Base-by-base conservation (phyloP, 2,329 filamentous ascomycete species). In the Alternaria postmessia region DNA sequence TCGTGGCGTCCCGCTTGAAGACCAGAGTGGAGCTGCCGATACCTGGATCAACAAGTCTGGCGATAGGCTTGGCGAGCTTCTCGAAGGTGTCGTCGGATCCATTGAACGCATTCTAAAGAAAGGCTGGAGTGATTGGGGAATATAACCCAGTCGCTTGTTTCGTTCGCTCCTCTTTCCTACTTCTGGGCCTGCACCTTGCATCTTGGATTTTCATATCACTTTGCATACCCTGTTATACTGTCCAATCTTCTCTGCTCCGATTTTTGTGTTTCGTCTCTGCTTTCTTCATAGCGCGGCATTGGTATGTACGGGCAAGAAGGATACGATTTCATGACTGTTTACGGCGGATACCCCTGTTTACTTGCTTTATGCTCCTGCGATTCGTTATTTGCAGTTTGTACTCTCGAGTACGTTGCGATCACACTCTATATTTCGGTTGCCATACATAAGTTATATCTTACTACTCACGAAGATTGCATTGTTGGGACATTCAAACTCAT, bases 81-180 rank as follows among this genome's bases (percentile, higher is more conserved):
- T 76, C 16, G 69, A 75, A 28, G 67, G 70, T 5, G 66, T 74
- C 18, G 63, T 74, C 4, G 57, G 65, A 0, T 70, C 70, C 7
- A 51, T 78, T n/a, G 74, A 76, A 48, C 71, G 71, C 28, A 67
- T 77, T 16, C 61, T 78, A 47, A 51, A 59, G 7, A 61, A 65
- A 8, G 69, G 68, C 1, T 78, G 76, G 75, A 65, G 67, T n/a
- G 65, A 61, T 3, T 77, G 72, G 74, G 66, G 62, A 36, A 60
- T 76, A 18, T 77, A 51, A 71, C n/a, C 30, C 6, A 8, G 20
- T 1, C 18, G 39, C 14, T 44, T 6, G 16, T 46, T 26, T 41
- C n/a, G 43, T 49, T 32, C 49, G 46, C 28, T 24, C 20, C 47
- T 12, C 24, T 49, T 51, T 18, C 52, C 42, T 57, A 34, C 12